These are phyloP conservation scores for Fusarium chuoi DNA, from an alignment of 2,329 filamentous ascomycete species.

Conservation along the genomic window DNA sequence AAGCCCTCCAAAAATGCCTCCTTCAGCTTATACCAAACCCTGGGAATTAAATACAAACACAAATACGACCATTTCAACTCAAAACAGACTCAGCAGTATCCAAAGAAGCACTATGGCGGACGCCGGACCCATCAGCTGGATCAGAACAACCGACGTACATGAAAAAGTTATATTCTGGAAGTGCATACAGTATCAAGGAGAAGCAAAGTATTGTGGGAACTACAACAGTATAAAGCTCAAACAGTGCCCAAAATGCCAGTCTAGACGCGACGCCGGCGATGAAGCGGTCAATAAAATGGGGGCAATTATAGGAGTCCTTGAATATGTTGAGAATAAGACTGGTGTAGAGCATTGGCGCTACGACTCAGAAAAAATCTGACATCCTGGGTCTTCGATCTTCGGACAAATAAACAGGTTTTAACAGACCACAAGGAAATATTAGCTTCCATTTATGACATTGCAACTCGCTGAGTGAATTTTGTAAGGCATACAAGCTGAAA, in stretches of 20 bases:
- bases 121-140: neutral
- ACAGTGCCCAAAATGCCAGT: neutral
- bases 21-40: neutral
- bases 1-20: neutral
- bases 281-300: neutral
- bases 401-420: too few relatives aligned
- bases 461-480: too few relatives aligned
- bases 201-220: neutral
- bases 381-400: rapidly evolving
- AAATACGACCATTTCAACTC: too few relatives aligned
- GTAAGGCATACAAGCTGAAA: too few relatives aligned
- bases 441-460: neutral
- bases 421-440: neutral
- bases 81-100: neutral
- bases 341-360: slow-evolving; percentile 12
- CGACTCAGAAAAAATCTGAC: neutral
- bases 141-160: neutral
- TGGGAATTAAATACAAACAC: neutral
- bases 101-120: neutral
- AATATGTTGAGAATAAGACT: neutral
- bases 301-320: neutral
- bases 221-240: neutral
- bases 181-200: neutral
- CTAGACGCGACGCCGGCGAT: neutral
- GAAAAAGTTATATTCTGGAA: neutral